Base-by-base conservation (phyloP, 257 asterid species). In the Solanum pimpinellifolium region DNA sequence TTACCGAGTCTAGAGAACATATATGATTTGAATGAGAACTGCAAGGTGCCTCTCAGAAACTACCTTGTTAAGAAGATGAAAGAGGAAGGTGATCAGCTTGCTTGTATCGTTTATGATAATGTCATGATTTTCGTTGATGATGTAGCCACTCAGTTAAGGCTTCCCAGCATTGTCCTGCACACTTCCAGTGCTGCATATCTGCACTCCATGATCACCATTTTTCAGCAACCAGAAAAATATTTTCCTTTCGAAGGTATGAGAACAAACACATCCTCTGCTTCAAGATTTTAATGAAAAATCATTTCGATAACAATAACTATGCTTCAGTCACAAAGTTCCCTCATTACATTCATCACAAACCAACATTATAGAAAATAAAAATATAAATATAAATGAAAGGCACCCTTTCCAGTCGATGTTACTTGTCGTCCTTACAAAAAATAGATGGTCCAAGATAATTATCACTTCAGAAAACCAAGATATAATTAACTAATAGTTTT, bases 81-180 rank as follows among this genome's bases (percentile, higher is more conserved):
- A 20, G 84, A 89, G 41, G 73, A 37, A 41, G 68, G 77, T 12
- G 91, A 89, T 16, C 76, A 44, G 77, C 87, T 92, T 1, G 86
- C 86, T 0, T 91, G 94, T 41, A 68, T 95, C 2, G 83, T 95
- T 33, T 91, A 93, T 31, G 97, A 94, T 87, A 20, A 81, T 2
- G 56, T 88, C 23, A 88, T 93, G 96, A 10, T 13, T 46, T 94
- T 93, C 41, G 93, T 59, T 0, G 90, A 89, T 39, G 86, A 25
- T 0, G 91, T 89, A 11, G 97, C 95, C 9, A 31, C 15, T 11
- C 60, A 69, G 46, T 70, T 95, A 6, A 80, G 86, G 11, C 52
- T 94, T 85, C 97, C 95, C 0, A 90, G 90, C 20, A 88, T 94
- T 8, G 88, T 93, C 73, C 89, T 95, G 9, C 89, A 91, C 15